These are phyloP conservation scores for Verticillium alfalfae DNA, from an alignment of 2,329 filamentous ascomycete species.

Conservation along the genomic window DNA sequence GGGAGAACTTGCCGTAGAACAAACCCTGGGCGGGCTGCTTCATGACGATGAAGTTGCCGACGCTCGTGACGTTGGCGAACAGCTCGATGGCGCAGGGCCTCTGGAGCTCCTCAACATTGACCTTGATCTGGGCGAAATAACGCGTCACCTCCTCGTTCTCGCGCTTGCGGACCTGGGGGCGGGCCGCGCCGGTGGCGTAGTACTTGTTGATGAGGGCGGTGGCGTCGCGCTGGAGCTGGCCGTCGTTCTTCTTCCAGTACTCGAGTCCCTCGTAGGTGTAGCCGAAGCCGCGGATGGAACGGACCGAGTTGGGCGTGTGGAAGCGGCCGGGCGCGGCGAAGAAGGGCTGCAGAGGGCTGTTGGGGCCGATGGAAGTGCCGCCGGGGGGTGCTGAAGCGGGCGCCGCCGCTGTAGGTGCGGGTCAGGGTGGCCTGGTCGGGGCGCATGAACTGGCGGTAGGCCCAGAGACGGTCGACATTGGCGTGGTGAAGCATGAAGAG, in stretches of 20 bases:
- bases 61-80: slow-evolving; percentile 21
- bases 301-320: slow-evolving; percentile 28
- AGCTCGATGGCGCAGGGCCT: slow-evolving; percentile 27
- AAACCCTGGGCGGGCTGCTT: slow-evolving; percentile 7
- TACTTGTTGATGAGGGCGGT: slow-evolving; percentile 52
- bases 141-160: slow-evolving; percentile 11
- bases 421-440: slow-evolving; percentile 27
- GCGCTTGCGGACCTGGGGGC: background rate
- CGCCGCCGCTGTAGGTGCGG: slow-evolving; percentile 24
- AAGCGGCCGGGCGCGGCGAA: slow-evolving; percentile 34
- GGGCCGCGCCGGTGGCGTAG: slow-evolving; percentile 20
- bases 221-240: slow-evolving; percentile 55
- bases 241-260: slow-evolving; percentile 47
- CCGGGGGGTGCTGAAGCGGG: slow-evolving; percentile 31
- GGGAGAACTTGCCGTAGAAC: slow-evolving; percentile 3
- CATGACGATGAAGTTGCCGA: slow-evolving; percentile 27
- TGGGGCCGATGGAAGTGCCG: slow-evolving; percentile 33
- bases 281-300: slow-evolving; percentile 25
- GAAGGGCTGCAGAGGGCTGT: slow-evolving; percentile 46
- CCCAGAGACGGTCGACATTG: slow-evolving; percentile 61
- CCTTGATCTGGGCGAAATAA: slow-evolving; percentile 28
- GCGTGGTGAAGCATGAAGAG: slow-evolving; percentile 47
- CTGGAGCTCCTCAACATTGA: slow-evolving; percentile 28
- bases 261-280: slow-evolving; percentile 35
- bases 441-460: slow-evolving; percentile 44